Percentiles rank a stretch among this genome's conserved stretches.
Evolutionary conservation across 2,329 filamentous ascomycete species (phyloP).

Genomic region (Blumeria graminis): DNA sequence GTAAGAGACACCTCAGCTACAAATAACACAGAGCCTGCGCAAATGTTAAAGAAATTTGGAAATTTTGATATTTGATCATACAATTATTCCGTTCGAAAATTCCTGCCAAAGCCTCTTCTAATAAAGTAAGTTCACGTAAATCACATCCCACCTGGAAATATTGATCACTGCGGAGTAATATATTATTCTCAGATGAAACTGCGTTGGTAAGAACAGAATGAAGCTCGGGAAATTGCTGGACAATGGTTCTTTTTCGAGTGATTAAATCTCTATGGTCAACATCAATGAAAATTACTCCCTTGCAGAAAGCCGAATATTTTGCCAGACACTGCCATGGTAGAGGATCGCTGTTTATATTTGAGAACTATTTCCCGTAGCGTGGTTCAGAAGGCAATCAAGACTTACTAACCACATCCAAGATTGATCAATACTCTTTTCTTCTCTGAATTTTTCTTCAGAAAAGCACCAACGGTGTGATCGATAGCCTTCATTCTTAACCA

Average conservation of each 20-base stretch:
- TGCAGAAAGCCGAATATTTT: conserved; percentile 33
- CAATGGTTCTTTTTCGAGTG: conserved; percentile 42
- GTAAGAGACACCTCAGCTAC: conserved; percentile 78
- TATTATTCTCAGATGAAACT: conserved; percentile 18
- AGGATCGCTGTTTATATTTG: conserved; percentile 40
- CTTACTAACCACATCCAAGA: conserved; percentile 74
- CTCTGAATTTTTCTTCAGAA: conserved; percentile 32
- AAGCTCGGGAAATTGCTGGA: conserved; percentile 38
- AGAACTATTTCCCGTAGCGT: not conserved
- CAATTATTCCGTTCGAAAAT: conserved; percentile 33
- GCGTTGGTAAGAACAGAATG: conserved; percentile 24
- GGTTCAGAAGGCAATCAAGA: conserved; percentile 9
- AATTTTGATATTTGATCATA: conserved; percentile 6
- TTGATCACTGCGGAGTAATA: conserved; percentile 39
- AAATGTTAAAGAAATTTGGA: not conserved
- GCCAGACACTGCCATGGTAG: conserved; percentile 63
- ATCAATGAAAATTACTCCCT: conserved; percentile 47
- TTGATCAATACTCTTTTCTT: conserved; percentile 56
- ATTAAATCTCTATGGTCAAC: conserved; percentile 71
- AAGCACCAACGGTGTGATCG: conserved; percentile 48
- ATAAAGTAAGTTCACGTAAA: conserved; percentile 36
- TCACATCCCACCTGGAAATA: conserved; percentile 71
- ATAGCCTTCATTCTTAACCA: conserved; percentile 63
- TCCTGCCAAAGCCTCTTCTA: conserved; percentile 33
- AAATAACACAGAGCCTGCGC: conserved; percentile 35